Evolutionary conservation across 148 eudicot genomes (phyloP).

Genomic region (Cornus controversa): DNA sequence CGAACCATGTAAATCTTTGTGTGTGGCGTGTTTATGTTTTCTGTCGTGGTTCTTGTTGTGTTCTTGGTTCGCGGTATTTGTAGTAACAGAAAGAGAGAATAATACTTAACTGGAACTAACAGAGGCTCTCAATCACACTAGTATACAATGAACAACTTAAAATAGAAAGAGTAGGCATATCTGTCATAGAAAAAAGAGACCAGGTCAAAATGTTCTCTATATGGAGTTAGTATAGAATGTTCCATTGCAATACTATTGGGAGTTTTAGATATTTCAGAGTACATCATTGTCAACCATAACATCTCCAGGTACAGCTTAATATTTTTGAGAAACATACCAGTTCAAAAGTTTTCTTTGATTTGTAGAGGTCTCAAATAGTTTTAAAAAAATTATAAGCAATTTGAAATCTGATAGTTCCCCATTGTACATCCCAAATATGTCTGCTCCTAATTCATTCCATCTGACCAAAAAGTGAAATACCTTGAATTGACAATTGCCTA

Average conservation of each 20-base stretch:
- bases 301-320: neutral
- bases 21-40: too few relatives aligned
- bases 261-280: too few relatives aligned
- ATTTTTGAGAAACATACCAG: neutral
- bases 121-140: neutral
- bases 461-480: constrained; percentile 7
- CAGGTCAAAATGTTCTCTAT: neutral
- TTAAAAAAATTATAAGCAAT: neutral
- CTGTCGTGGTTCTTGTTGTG: too few relatives aligned
- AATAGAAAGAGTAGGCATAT: neutral
- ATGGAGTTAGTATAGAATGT: neutral
- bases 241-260: neutral
- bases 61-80: too few relatives aligned
- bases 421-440: neutral
- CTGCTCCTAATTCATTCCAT: neutral
- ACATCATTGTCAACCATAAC: neutral
- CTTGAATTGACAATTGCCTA: constrained; percentile 2
- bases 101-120: neutral
- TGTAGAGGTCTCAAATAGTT: neutral
- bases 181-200: neutral
- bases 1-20: too few relatives aligned
- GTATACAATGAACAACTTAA: neutral
- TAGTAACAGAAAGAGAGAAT: too few relatives aligned
- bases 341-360: neutral
- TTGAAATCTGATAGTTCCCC: neutral